Evolutionary conservation across 345 rosid species (phyloP).

Genomic region (Zanthoxylum bungeanum): DNA sequence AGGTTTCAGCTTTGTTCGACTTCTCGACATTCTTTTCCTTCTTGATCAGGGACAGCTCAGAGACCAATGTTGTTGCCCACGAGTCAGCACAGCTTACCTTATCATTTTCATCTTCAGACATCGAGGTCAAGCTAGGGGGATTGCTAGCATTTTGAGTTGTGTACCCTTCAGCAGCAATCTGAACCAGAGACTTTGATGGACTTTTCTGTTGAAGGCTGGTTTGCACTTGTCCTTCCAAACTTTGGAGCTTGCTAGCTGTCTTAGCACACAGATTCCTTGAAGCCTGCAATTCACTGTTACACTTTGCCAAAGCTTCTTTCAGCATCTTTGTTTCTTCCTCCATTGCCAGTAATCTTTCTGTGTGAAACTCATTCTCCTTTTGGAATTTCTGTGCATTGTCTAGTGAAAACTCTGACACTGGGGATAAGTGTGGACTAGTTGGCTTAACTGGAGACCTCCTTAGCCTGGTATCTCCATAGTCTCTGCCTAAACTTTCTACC

Average conservation of each 20-base stretch:
- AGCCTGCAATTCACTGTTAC: slow-evolving; percentile 84
- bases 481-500: slow-evolving; percentile 86
- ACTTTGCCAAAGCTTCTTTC: slow-evolving; percentile 91
- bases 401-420: slow-evolving; percentile 55
- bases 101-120: slow-evolving; percentile 94
- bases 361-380: slow-evolving; percentile 72
- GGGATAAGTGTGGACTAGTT: slow-evolving; percentile 56
- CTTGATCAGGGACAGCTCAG: slow-evolving; percentile 55
- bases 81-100: slow-evolving; percentile 74
- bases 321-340: slow-evolving; percentile 99
- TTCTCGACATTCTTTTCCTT: slow-evolving; percentile 47
- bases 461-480: slow-evolving; percentile 64
- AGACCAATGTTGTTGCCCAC: slow-evolving; percentile 49
- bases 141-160: slow-evolving; percentile 58
- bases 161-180: slow-evolving; percentile 54
- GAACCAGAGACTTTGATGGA: slow-evolving; percentile 45
- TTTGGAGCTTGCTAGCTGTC: slow-evolving; percentile 74
- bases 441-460: slow-evolving; percentile 77
- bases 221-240: slow-evolving; percentile 59
- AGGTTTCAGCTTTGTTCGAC: slow-evolving; percentile 45
- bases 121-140: slow-evolving; percentile 78
- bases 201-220: slow-evolving; percentile 43
- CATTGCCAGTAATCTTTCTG: slow-evolving; percentile 76
- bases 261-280: slow-evolving; percentile 91
- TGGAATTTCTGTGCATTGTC: slow-evolving; percentile 72